Evolutionary conservation across 805 yeast species (phyloP), one percentile per base, ranked within the genome.

Genomic region (Teunomyces aglyptinius): DNA sequence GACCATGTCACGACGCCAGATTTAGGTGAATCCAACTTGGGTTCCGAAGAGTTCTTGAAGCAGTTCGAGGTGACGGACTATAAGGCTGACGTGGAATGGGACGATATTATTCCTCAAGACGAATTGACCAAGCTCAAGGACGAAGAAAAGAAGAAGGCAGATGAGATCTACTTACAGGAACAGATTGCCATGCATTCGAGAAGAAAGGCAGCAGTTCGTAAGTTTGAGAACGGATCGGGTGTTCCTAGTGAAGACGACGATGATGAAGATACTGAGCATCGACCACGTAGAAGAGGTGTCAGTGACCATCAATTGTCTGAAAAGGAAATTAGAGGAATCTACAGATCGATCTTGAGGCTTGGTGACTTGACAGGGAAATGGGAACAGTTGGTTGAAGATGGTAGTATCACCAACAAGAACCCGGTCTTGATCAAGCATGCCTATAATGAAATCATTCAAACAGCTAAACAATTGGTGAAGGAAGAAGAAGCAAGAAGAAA

Each of bases 21-120:
- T 33, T 67, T 94, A 16, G 98, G 98, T 4, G 98, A 94, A 60
- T 88, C 96, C n/a, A 95, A 94, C 59, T 75, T 94, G 46, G 99
- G 99, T 49, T 96, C 98, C 47, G 99, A 94, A 66, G 99, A 94
- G 69, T 94, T 94, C 61, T 77, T 94, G 69, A 89, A 83, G 60
- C 99, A 94, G 68, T 94, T 94, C 64, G 99, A 94, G 68, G 99
- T 94, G 44, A 94, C 99, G 0, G 99, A 94, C 64, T 95, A 91
- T 66, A 94, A 94, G 71, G 98, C 99, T 0, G 97, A 92, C 65
- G 90, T 92, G 50, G 95, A 90, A 53, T 94, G 99, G 99, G 98
- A 94, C 70, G 99, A 94, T 65, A 94, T 94, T 56, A 94, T 94
- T 58, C 99, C 99, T 0, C 91, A 89, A 53, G 96, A 88, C 38